These are phyloP conservation scores for Trametes coccinea DNA, from an alignment of 768 basidiomycete genomes.

Conservation along the genomic window DNA sequence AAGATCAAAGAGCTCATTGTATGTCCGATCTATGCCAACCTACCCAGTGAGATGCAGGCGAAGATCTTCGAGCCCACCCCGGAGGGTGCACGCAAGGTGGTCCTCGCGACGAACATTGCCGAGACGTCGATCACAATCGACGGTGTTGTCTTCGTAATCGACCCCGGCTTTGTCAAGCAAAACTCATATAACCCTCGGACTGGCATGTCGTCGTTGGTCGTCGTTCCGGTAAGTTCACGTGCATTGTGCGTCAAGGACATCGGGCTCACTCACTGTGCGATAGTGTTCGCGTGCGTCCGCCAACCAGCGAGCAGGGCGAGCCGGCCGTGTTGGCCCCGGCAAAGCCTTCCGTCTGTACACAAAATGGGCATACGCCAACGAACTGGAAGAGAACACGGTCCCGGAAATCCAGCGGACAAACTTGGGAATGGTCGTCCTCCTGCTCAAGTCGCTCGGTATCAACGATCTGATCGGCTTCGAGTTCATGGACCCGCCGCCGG, in stretches of 20 bases:
- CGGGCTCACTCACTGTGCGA: background rate
- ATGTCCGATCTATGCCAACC: constrained; percentile 97
- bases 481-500: constrained; percentile 97
- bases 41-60: constrained; percentile 99
- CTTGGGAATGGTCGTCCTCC: constrained; percentile 89
- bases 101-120: constrained; percentile 98
- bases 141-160: constrained; percentile 98
- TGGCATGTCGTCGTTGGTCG: constrained; percentile 95
- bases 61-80: constrained; percentile 99
- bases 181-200: constrained; percentile 98
- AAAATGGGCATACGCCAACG: constrained; percentile 96
- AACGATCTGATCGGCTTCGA: constrained; percentile 98
- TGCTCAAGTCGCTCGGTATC: constrained; percentile 96
- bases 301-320: constrained; percentile 94
- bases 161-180: constrained; percentile 99
- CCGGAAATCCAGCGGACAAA: constrained; percentile 99
- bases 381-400: constrained; percentile 94
- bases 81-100: constrained; percentile 94
- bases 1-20: constrained; percentile 93
- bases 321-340: constrained; percentile 96
- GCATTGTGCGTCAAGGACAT: background rate
- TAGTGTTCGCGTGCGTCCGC: constrained; percentile 97
- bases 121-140: constrained; percentile 99
- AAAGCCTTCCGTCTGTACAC: constrained; percentile 99
- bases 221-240: constrained; percentile 76